Evolutionary conservation across 2,329 filamentous ascomycete genomes (phyloP), one percentile per base, ranked within the genome.

Genomic region (Penicillium paneum): DNA sequence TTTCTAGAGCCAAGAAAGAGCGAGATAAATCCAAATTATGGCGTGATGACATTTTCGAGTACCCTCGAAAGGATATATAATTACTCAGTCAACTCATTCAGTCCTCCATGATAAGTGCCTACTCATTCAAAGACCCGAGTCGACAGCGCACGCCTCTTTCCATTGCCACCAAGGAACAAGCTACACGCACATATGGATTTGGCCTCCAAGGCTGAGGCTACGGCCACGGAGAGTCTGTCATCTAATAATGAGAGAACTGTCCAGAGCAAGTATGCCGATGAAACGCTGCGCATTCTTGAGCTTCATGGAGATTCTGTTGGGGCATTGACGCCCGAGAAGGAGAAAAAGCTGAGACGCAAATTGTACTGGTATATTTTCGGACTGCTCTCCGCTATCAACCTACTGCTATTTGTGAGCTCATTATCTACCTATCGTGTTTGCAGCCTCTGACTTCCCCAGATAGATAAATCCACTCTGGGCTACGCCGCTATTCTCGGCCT

Each of bases 401-500:
- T 75, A 6, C 66, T 74, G 54, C 60, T 75, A 2, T 75, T 73
- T 55, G 71, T 74, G 53, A 58, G 70, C 12, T 21, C 17, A 8
- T 15, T n/a, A 11, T 67, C 8, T 2, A 3, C 3, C 11, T 29
- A 1, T 11, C 5, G 11, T 40, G 19, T 21, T 15, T 11, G 1
- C n/a, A n/a, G 13, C 5, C 4, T 24, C 19, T 28, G 21, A 28
- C 11, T n/a, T 13, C 19, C 36, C n/a, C 38, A 75, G 71, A 67
- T 75, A 43, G 72, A 76, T 52, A 77, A 76, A 60, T 69, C 74
- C 0, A 76, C 74, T 0, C 58, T 77, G 0, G 69, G 71, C 1
- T 76, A 76, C 41, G 67, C 74, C 6, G 70, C 75, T 0, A 71
- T 78, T 21, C 64, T 78, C 5, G 75, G 74, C 0, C 54, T 78